These are phyloP conservation scores for Fragilaria radians DNA, from an alignment of 108 stramenopile genomes.

Conservation along the genomic window DNA sequence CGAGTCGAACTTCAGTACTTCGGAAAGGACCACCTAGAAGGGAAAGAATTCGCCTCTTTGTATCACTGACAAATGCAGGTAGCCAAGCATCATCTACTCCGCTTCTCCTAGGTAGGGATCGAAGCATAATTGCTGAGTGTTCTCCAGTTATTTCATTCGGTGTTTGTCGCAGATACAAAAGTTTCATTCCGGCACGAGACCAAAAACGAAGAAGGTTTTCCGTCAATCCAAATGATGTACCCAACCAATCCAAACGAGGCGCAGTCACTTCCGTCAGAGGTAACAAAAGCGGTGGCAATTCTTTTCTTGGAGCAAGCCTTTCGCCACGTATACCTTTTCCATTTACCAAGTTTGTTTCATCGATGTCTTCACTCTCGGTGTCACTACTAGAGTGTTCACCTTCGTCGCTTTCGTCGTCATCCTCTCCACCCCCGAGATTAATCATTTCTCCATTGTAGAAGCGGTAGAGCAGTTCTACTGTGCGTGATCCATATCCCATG, in stretches of 20 bases:
- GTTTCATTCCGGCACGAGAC: conserved; percentile 79
- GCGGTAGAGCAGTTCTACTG: conserved; percentile 79
- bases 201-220: conserved; percentile 89
- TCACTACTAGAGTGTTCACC: conserved; percentile 28
- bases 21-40: conserved; percentile 85
- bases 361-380: conserved; percentile 13
- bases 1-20: conserved; percentile 69
- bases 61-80: conserved; percentile 87
- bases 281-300: conserved; percentile 93
- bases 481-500: conserved; percentile 96
- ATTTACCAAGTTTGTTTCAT: conserved; percentile 2
- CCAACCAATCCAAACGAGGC: conserved; percentile 95
- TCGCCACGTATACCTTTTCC: conserved; percentile 64
- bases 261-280: conserved; percentile 79
- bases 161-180: conserved; percentile 96
- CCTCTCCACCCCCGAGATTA: conserved; percentile 43
- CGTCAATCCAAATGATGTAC: conserved; percentile 95
- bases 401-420: conserved; percentile 33
- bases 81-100: conserved; percentile 89
- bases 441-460: conserved; percentile 97
- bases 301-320: conserved; percentile 85
- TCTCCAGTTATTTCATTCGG: conserved; percentile 98
- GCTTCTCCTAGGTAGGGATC: conserved; percentile 70
- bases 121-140: conserved; percentile 90
- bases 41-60: conserved; percentile 75